Percentiles rank a stretch among this genome's conserved stretches.
Evolutionary conservation across 2,329 filamentous ascomycete species (phyloP).

Genomic region (Xylariales sp.): DNA sequence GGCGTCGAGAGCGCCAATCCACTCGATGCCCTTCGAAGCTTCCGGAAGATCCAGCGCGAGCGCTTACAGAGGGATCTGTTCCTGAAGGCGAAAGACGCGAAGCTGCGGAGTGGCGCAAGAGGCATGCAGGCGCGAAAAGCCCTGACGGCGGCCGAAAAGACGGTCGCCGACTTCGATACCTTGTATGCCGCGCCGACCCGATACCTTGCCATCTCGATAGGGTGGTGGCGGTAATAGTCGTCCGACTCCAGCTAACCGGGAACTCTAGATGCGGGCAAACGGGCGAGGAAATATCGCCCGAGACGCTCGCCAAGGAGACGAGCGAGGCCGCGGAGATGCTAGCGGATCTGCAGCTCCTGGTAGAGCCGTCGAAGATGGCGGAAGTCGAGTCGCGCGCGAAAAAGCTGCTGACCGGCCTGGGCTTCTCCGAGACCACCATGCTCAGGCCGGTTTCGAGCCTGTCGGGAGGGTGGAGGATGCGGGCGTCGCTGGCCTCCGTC

Average conservation of each 20-base stretch:
- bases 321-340: conserved; percentile 77
- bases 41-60: conserved; percentile 72
- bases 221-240: not conserved
- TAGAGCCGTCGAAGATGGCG: conserved; percentile 73
- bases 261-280: conserved; percentile 60
- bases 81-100: conserved; percentile 77
- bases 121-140: conserved; percentile 82
- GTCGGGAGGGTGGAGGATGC: conserved; percentile 83
- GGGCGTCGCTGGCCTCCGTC: conserved; percentile 71
- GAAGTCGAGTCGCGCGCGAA: conserved; percentile 75
- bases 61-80: conserved; percentile 73
- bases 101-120: conserved; percentile 77
- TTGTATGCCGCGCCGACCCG: conserved; percentile 54
- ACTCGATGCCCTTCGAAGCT: conserved; percentile 67
- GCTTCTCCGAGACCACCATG: conserved; percentile 74
- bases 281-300: conserved; percentile 66
- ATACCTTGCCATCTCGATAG: not conserved
- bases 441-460: conserved; percentile 70
- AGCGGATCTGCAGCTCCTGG: conserved; percentile 72
- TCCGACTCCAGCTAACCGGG: conserved; percentile 6
- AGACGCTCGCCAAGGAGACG: conserved; percentile 71
- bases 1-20: conserved; percentile 70
- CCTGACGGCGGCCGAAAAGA: conserved; percentile 75
- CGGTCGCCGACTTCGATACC: conserved; percentile 66
- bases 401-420: conserved; percentile 74